These are phyloP conservation scores for Saccharomyces hybrid DNA, from an alignment of 1,139 yeast species.

Conservation along the genomic window DNA sequence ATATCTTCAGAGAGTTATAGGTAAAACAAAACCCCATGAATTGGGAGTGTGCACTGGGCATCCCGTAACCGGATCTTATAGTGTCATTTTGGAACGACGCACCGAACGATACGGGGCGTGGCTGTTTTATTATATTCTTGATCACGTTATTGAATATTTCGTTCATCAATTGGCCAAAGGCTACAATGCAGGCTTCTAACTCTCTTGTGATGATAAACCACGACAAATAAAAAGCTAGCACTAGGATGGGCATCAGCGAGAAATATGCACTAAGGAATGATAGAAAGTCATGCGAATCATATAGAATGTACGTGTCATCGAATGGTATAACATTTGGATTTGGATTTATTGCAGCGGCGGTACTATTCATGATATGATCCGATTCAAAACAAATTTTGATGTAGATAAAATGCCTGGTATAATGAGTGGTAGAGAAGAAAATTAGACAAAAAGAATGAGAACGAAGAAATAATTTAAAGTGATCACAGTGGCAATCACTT, in stretches of 20 bases:
- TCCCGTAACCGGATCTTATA: conserved; percentile 63
- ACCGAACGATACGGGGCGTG: conserved; percentile 61
- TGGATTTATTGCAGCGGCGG: conserved; percentile 2
- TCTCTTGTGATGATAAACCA: conserved; percentile 81
- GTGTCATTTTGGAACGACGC: conserved; percentile 42
- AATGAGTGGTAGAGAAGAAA: not conserved
- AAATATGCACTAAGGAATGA: conserved; percentile 62
- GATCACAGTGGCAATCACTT: not conserved
- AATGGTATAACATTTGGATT: conserved; percentile 32
- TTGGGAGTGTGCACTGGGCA: conserved; percentile 97
- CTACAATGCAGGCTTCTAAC: conserved; percentile 73
- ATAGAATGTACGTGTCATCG: conserved; percentile 67
- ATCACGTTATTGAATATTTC: conserved; percentile 65
- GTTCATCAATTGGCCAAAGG: conserved; percentile 77
- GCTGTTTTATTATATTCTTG: conserved; percentile 57
- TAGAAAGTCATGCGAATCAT: conserved; percentile 57
- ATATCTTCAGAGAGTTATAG: conserved; percentile 36
- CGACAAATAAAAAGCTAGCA: conserved; percentile 71
- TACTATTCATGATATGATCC: not conserved
- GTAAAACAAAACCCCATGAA: conserved; percentile 82
- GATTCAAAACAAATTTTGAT: not conserved
- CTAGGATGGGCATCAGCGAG: conserved; percentile 74
- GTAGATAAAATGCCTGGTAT: not conserved
- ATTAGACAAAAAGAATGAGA: not conserved
- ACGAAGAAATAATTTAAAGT: not conserved